Evolutionary conservation across 306 rosid species (phyloP).

Genomic region (Inga leiocalycina): DNA sequence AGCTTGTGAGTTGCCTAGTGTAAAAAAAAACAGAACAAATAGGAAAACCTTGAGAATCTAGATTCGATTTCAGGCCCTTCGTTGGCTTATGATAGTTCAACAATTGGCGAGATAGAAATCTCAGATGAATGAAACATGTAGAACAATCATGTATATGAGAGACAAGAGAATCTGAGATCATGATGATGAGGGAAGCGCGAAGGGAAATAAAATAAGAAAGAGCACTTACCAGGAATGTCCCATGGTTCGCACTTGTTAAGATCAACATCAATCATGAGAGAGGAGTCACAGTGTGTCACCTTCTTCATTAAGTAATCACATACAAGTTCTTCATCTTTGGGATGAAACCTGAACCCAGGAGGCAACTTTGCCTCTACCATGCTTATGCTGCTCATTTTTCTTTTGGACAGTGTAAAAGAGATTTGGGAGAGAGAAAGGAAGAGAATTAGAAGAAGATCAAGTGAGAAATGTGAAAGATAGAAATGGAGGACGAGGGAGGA

Average conservation of each 20-base stretch:
- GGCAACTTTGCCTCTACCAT: constrained; percentile 84
- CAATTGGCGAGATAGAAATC: neutral
- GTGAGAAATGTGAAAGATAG: constrained; percentile 21
- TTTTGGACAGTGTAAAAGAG: neutral
- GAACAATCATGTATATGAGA: neutral
- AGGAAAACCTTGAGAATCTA: neutral
- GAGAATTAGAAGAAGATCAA: constrained; percentile 16
- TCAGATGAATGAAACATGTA: neutral
- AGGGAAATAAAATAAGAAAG: neutral
- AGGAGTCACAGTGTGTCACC: constrained; percentile 48
- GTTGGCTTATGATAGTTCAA: neutral
- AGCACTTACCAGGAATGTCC: constrained; percentile 87
- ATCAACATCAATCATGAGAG: constrained; percentile 85
- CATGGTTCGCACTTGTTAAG: constrained; percentile 96
- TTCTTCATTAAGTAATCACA: constrained; percentile 86
- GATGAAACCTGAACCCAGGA: constrained; percentile 95
- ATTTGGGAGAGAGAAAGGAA: neutral
- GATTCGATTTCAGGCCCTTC: constrained; percentile 8
- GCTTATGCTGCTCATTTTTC: constrained; percentile 78
- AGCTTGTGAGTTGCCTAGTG: constrained; percentile 16
- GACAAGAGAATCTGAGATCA: constrained; percentile 8
- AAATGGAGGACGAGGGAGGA: constrained; percentile 34
- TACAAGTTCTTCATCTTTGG: constrained; percentile 90
- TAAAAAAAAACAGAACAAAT: constrained; percentile 1
- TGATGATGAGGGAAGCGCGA: neutral